Percentiles rank a stretch among this genome's conserved stretches.
Conservation (phyloP, 1,139 yeast species). For the Eremothecium cymbalariae region DNA sequence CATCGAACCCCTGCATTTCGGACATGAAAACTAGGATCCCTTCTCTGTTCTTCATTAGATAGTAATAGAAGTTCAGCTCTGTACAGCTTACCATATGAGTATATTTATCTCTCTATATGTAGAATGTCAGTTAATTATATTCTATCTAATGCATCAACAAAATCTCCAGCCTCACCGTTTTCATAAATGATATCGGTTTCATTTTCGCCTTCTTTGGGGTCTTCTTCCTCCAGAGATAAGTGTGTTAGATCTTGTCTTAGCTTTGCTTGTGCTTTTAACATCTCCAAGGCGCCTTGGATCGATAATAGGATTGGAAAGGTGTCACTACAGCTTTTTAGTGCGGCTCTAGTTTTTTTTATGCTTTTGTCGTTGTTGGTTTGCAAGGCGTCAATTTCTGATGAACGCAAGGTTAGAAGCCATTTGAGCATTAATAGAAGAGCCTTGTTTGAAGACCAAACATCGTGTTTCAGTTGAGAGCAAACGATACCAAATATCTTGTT, state of each 20-base stretch:
- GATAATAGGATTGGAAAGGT: constrained; percentile 63
- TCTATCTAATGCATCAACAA: constrained; percentile 33
- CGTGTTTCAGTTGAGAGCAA: constrained; percentile 15
- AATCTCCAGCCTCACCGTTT: constrained; percentile 46
- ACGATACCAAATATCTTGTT: constrained; percentile 16
- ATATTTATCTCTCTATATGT: constrained; percentile 11
- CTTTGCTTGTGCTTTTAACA: constrained; percentile 66
- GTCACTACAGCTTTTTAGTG: constrained; percentile 23
- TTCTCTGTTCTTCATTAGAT: too few species aligned
- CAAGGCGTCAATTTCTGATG: constrained; percentile 11
- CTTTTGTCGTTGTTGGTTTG: constrained; percentile 21
- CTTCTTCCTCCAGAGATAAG: constrained; percentile 16
- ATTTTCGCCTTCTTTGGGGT: constrained; percentile 20
- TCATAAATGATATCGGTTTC: constrained; percentile 40
- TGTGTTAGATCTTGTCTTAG: constrained; percentile 49
- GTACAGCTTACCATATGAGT: too few species aligned
- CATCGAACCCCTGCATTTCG: constrained; percentile 1
- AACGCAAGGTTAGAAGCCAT: constrained; percentile 24
- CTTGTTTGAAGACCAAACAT: constrained; percentile 19
- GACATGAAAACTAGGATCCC: too few species aligned
- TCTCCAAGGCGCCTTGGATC: constrained; percentile 74
- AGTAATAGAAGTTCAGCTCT: too few species aligned
- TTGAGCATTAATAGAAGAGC: constrained; percentile 23
- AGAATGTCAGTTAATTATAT: constrained; percentile 5
- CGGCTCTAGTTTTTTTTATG: constrained; percentile 23